A percentile compares a stretch with the other conserved stretches of the same genome.
Conservation (phyloP, 169 alveolate genomes). For the Cystoisospora suis region DNA sequence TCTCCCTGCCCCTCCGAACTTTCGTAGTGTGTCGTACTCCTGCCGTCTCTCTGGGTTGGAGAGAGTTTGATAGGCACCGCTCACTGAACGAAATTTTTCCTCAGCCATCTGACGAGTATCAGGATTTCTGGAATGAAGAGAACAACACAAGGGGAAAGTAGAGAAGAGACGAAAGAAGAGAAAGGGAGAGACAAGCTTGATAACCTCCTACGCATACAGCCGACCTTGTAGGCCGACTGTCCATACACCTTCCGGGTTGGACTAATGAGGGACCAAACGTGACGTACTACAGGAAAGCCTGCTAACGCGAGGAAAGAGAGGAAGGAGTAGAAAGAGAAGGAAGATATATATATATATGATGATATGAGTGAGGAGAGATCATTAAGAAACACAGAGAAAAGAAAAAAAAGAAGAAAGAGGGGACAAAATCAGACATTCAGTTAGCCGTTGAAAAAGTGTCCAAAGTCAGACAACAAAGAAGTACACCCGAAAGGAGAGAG, state of each 20-base stretch:
- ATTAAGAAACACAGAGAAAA: neutral
- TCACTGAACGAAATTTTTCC: slow-evolving; percentile 84
- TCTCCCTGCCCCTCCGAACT: neutral
- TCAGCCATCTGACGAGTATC: slow-evolving; percentile 87
- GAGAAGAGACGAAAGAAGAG: no score
- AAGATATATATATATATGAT: no score
- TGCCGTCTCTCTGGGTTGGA: slow-evolving; percentile 86
- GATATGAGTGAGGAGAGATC: neutral
- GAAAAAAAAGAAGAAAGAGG: neutral
- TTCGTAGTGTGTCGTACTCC: slow-evolving; percentile 50
- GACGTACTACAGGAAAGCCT: no score
- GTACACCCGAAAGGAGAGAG: neutral
- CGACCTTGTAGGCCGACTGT: no score
- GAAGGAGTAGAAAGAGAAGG: neutral
- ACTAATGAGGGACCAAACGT: no score
- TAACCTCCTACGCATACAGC: no score
- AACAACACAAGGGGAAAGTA: no score
- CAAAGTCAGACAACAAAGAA: no score
- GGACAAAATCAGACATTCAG: neutral
- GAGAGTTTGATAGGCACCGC: slow-evolving; percentile 90
- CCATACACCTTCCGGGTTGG: no score
- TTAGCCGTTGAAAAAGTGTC: no score
- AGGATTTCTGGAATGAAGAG: no score
- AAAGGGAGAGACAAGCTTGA: no score
- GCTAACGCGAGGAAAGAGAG: neutral